phyloP scores from a whole-genome alignment of 148 eudicot species.

The Rheum nobile region DNA sequence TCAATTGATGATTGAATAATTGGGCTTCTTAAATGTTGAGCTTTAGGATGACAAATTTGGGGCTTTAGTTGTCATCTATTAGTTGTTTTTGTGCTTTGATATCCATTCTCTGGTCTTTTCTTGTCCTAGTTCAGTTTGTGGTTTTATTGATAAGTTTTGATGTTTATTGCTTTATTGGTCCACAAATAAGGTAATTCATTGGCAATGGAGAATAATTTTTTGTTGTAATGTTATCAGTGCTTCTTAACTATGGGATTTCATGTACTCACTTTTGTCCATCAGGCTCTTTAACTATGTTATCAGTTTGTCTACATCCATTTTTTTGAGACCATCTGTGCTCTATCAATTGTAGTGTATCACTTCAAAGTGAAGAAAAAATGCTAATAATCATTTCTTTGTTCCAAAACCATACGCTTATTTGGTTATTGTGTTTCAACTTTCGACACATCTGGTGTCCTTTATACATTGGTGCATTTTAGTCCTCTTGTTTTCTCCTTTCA shows the following conservation, averaged over 20 bases:
- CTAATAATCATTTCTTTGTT: not conserved
- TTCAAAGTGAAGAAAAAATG: not conserved
- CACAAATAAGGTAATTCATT: not conserved
- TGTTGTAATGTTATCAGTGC: not conserved
- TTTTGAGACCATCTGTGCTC: not conserved
- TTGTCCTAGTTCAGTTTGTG: not conserved
- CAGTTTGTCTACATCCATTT: not conserved
- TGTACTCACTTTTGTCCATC: not conserved
- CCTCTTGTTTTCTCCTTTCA: not conserved
- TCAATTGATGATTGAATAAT: too few species aligned
- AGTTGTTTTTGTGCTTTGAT: not conserved
- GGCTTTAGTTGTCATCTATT: not conserved
- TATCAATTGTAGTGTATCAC: not conserved
- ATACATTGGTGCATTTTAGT: not conserved
- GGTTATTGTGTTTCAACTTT: not conserved
- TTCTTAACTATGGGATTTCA: not conserved
- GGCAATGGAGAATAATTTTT: not conserved
- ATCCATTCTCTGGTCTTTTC: not conserved
- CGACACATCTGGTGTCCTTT: not conserved
- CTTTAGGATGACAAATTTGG: not conserved
- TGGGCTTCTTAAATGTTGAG: not conserved
- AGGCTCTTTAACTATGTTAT: not conserved
- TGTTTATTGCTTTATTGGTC: not conserved
- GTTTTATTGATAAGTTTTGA: not conserved
- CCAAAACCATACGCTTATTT: not conserved